These are phyloP conservation scores for Geosiphon pyriformis DNA, from an alignment of 192 early-diverging fungal genomes.

Conservation along the genomic window DNA sequence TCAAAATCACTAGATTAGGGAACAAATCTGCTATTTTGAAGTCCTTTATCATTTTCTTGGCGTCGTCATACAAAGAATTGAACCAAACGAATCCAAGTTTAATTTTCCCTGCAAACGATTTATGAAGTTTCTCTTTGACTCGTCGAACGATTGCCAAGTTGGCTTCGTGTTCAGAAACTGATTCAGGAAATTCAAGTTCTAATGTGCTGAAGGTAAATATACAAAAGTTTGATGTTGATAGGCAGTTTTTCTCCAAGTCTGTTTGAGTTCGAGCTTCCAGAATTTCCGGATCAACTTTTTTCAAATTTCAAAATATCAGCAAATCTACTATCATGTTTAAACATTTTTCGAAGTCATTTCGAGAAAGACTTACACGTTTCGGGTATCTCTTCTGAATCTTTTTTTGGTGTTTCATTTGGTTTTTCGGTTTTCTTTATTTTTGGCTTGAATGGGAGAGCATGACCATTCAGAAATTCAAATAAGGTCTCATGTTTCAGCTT, in stretches of 20 bases:
- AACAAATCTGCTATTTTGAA: constrained; percentile 57
- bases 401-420: constrained; percentile 20
- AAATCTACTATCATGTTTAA: not conserved
- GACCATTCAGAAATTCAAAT: constrained; percentile 56
- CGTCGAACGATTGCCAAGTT: constrained; percentile 35
- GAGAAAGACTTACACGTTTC: constrained; percentile 15
- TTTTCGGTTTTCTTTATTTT: not conserved
- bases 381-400: constrained; percentile 13
- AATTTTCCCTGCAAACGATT: constrained; percentile 1
- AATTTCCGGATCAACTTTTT: constrained; percentile 32
- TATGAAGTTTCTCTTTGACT: constrained; percentile 36
- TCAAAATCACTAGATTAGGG: constrained; percentile 52
- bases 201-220: constrained; percentile 39
- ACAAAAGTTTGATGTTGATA: constrained; percentile 36
- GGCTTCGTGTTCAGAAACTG: constrained; percentile 34
- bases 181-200: constrained; percentile 37
- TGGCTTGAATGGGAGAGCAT: constrained; percentile 33
- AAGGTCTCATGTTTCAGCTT: constrained; percentile 61
- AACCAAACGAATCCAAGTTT: constrained; percentile 60
- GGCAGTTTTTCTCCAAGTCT: constrained; percentile 36
- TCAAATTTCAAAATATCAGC: not conserved
- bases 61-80: constrained; percentile 43
- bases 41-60: constrained; percentile 36
- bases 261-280: constrained; percentile 33
- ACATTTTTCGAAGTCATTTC: not conserved